Conservation (phyloP, 1,139 yeast species). For the Taphrina sp. region DNA sequence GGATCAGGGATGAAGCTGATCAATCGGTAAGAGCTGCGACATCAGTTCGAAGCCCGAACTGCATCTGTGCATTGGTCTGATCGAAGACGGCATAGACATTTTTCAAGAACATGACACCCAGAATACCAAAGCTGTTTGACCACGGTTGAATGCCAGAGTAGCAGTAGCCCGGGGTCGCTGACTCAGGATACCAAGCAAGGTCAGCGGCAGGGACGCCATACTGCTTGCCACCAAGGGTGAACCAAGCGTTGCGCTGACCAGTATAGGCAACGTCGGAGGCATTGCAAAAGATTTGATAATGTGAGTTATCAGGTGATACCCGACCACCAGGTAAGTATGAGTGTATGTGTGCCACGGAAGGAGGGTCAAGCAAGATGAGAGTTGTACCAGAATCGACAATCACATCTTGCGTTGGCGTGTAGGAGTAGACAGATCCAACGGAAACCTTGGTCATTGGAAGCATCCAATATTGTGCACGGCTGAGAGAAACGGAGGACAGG, state of each 20-base stretch:
- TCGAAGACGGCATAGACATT: conserved; percentile 72
- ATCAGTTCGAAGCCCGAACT: conserved; percentile 26
- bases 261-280: conserved; percentile 9
- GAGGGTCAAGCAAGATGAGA: conserved; percentile 50
- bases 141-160: conserved; percentile 29
- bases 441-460: conserved; percentile 85
- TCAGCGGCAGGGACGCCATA: conserved; percentile 31
- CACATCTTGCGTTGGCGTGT: conserved; percentile 74
- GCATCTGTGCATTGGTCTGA: conserved; percentile 10
- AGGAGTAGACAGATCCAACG: conserved; percentile 91
- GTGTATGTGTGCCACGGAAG: conserved; percentile 18
- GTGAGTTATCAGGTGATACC: conserved; percentile 2
- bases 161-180: conserved; percentile 2
- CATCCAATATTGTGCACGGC: conserved; percentile 99
- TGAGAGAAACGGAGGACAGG: conserved; percentile 88
- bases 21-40: conserved; percentile 29
- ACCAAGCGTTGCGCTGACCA: conserved; percentile 24
- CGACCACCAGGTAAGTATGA: conserved; percentile 25
- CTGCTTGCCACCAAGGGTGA: conserved; percentile 21
- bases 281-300: conserved; percentile 24
- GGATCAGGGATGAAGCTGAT: background rate
- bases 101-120: conserved; percentile 74
- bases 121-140: conserved; percentile 40
- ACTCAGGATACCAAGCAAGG: conserved; percentile 30
- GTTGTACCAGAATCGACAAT: conserved; percentile 99